Evolutionary conservation across 768 basidiomycete genomes (phyloP), one percentile per base, ranked within the genome.

Genomic region (Butyriboletus loyo): DNA sequence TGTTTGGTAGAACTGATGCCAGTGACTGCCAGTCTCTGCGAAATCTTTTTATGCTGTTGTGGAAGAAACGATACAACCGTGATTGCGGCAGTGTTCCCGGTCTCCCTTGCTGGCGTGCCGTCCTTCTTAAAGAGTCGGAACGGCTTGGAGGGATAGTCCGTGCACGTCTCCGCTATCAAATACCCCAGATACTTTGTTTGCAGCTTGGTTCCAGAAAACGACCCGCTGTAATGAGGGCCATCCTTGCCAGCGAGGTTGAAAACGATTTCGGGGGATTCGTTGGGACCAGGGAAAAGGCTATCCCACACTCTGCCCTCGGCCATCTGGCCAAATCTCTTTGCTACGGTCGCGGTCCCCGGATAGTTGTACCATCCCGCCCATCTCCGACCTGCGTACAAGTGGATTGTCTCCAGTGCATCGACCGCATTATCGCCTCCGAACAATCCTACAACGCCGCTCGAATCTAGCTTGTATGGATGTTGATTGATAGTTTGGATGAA

Each of bases 141-240:
- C 15, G 9, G 24, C 19, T 41, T 42, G 19, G 4, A 3, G 14
- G 32, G 17, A 13, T 0, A 9, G 0, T 21, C 31, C 14, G 19
- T 27, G 32, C 60, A 59, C 8, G 44, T 40, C 32, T 56, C 46
- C 15, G 55, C 46, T 4, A 21, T 81, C 77, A 71, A 86, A 84
- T 48, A 72, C 77, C 27, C 89, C 83, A 61, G 80, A 70, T 24
- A 85, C 73, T 39, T 80, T 75, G 62, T 80, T 74, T 5, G 67
- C 75, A 38, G 72, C 67, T 49, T 74, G 78, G 56, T 88, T 69
- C 67, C 87, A 78, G 45, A 92, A 72, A n/a, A 84, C 57, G 88
- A 82, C 1, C 87, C 83, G 55, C 84, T 83, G 67, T 82, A 92
- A 57, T 87, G 87, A 37, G 89, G 89, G 2, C 72, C 71, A 37